Percentiles rank a stretch among this genome's conserved stretches.
Evolutionary conservation across 2,329 filamentous ascomycete genomes (phyloP).

Genomic region (Sarocladium kiliense): DNA sequence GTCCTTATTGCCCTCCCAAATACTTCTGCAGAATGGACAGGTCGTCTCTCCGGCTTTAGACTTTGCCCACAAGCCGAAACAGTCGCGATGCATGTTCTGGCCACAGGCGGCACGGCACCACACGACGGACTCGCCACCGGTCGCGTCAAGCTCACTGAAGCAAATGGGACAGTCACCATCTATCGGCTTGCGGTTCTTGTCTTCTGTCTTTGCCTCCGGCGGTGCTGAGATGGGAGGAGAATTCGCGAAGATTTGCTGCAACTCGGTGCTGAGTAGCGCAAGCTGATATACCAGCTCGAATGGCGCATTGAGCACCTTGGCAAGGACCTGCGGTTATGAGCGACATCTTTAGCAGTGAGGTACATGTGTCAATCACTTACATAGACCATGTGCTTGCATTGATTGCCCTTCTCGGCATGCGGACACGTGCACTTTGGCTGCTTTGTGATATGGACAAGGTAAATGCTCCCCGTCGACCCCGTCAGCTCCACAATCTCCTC

Average conservation of each 20-base stretch:
- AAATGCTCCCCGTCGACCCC: slow-evolving; percentile 62
- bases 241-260: slow-evolving; percentile 50
- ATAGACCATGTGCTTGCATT: slow-evolving; percentile 63
- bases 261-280: slow-evolving; percentile 52
- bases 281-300: slow-evolving; percentile 55
- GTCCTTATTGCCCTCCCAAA: slow-evolving; percentile 44
- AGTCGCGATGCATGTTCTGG: slow-evolving; percentile 49
- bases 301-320: slow-evolving; percentile 53
- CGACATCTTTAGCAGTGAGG: not conserved
- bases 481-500: slow-evolving; percentile 54
- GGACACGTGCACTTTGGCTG: slow-evolving; percentile 52
- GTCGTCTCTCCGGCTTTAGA: slow-evolving; percentile 43
- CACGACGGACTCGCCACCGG: slow-evolving; percentile 31
- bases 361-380: slow-evolving; percentile 24
- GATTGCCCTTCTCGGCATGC: slow-evolving; percentile 45
- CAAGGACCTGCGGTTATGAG: slow-evolving; percentile 38
- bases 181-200: slow-evolving; percentile 39
- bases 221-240: slow-evolving; percentile 40
- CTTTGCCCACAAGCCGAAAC: slow-evolving; percentile 49
- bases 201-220: slow-evolving; percentile 8
- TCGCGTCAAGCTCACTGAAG: slow-evolving; percentile 39
- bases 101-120: slow-evolving; percentile 48
- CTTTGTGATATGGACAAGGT: slow-evolving; percentile 49
- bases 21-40: slow-evolving; percentile 56
- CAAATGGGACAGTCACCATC: slow-evolving; percentile 56